Evolutionary conservation across 805 yeast genomes (phyloP).

Genomic region (Groenewaldozyma salmanticensis): DNA sequence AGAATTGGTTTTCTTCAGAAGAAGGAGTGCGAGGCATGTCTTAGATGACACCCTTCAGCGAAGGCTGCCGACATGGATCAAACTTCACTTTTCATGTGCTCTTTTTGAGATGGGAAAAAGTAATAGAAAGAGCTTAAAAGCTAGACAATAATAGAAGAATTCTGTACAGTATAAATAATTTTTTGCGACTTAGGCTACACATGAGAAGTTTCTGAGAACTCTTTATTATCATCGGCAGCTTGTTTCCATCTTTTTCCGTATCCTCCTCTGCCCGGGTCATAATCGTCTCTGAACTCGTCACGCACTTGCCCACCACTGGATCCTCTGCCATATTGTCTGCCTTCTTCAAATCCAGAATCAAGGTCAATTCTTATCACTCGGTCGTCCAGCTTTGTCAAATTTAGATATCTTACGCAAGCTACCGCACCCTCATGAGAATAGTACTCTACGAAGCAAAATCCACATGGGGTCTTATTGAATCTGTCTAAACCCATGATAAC

Average conservation of each 20-base stretch:
- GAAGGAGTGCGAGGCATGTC: no score
- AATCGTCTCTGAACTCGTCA: conserved; percentile 47
- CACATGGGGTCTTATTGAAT: conserved; percentile 87
- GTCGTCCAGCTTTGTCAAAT: conserved; percentile 78
- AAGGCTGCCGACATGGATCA: no score
- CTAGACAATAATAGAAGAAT: no score
- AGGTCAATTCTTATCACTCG: conserved; percentile 74
- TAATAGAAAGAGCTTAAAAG: no score
- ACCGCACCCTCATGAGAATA: conserved; percentile 59
- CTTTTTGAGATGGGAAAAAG: no score
- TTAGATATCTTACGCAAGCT: conserved; percentile 71
- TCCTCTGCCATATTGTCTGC: conserved; percentile 94
- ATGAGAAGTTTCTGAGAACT: background rate
- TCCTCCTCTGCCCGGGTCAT: conserved; percentile 37
- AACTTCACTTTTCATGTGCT: no score
- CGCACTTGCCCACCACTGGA: conserved; percentile 84
- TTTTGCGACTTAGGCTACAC: no score
- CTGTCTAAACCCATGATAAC: conserved; percentile 94
- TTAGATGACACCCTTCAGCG: no score
- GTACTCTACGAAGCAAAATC: conserved; percentile 88
- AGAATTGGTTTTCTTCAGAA: no score
- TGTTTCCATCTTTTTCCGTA: conserved; percentile 26
- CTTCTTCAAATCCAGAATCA: conserved; percentile 94
- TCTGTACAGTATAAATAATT: no score
- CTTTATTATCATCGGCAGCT: conserved; percentile 5